These are phyloP conservation scores for Sporothrix phasma DNA, from an alignment of 2,329 filamentous ascomycete genomes.

Conservation along the genomic window DNA sequence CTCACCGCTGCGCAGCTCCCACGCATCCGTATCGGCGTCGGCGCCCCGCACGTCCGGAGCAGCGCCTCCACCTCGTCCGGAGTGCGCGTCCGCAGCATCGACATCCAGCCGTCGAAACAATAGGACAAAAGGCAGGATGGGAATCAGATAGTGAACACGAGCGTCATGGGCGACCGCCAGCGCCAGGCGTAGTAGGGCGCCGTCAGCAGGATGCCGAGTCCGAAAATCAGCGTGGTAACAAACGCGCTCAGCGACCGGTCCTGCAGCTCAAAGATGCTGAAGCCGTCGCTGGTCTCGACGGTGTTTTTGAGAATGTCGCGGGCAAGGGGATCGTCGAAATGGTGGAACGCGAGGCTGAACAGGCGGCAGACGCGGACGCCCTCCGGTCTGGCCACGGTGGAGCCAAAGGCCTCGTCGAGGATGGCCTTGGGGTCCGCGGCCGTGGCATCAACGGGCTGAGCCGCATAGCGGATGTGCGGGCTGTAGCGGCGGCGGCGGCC, in stretches of 20 bases:
- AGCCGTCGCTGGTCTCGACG: conserved; percentile 53
- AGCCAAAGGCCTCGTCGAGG: conserved; percentile 16
- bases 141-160: conserved; percentile 59
- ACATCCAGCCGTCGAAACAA: conserved; percentile 61
- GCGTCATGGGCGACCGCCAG: conserved; percentile 40
- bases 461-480: conserved; percentile 49
- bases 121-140: conserved; percentile 56
- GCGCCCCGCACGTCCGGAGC: conserved; percentile 42
- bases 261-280: conserved; percentile 67
- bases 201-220: conserved; percentile 39
- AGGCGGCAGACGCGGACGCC: conserved; percentile 45
- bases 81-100: conserved; percentile 56
- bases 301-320: conserved; percentile 53
- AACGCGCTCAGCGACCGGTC: conserved; percentile 48
- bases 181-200: conserved; percentile 45
- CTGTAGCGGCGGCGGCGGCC: conserved; percentile 45
- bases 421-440: conserved; percentile 44
- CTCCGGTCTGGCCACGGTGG: not conserved
- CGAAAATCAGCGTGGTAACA: conserved; percentile 42
- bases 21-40: conserved; percentile 26
- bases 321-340: conserved; percentile 58
- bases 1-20: conserved; percentile 40
- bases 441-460: conserved; percentile 54
- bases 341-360: conserved; percentile 68
- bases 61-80: conserved; percentile 53